Conservation (phyloP, 345 rosid species). For the Aethionema arabicum region DNA sequence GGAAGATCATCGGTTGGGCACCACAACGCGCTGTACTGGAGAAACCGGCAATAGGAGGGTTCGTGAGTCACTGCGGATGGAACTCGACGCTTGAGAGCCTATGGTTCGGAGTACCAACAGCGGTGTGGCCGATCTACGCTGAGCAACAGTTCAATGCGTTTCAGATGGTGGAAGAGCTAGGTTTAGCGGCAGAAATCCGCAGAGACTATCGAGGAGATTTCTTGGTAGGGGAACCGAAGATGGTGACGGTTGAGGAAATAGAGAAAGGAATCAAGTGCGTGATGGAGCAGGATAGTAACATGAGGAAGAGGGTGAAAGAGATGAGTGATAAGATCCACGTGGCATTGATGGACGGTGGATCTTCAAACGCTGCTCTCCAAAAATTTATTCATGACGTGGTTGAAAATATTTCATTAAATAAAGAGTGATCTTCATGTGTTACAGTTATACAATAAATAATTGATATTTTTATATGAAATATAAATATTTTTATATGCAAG, state of each 20-base stretch:
- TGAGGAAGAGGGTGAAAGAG: conserved; percentile 36
- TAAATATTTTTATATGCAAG: too few relatives aligned
- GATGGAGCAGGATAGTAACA: conserved; percentile 39
- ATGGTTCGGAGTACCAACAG: conserved; percentile 53
- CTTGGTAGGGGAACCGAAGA: not conserved
- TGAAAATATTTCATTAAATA: not conserved
- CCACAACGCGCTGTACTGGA: conserved; percentile 46
- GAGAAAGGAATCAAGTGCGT: conserved; percentile 40
- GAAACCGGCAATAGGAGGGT: conserved; percentile 45
- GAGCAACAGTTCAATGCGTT: conserved; percentile 67
- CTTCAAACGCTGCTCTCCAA: conserved; percentile 30
- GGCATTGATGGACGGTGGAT: conserved; percentile 43
- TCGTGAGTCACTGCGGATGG: conserved; percentile 72
- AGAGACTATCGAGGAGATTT: conserved; percentile 35
- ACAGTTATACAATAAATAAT: too few relatives aligned
- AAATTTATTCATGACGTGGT: conserved; percentile 40
- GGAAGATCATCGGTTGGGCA: conserved; percentile 54
- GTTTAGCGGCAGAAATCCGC: conserved; percentile 43
- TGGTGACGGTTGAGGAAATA: conserved; percentile 38
- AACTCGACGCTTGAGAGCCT: conserved; percentile 61
- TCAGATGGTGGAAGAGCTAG: conserved; percentile 43
- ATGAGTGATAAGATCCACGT: conserved; percentile 35
- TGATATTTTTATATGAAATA: too few relatives aligned
- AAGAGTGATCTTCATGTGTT: not conserved
- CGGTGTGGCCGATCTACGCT: conserved; percentile 49